Conservation (phyloP, 2,329 filamentous ascomycete species). For the Aspergillus ochraceus region DNA sequence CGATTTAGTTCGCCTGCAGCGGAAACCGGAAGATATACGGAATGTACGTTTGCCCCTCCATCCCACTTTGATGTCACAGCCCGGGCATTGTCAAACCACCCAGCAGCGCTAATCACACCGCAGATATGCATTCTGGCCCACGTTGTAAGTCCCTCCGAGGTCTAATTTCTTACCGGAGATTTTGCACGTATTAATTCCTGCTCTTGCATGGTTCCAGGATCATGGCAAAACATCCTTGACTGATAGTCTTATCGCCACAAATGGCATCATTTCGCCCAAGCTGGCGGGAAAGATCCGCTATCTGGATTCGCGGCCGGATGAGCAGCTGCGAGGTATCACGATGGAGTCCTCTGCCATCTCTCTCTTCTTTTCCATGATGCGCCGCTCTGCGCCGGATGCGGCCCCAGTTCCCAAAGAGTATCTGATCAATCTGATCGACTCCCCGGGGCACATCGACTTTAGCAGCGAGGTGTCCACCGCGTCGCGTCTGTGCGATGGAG, state of each 20-base stretch:
- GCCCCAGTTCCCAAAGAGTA: constrained; percentile 79
- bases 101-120: constrained; percentile 32
- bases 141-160: constrained; percentile 59
- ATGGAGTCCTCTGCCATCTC: constrained; percentile 99
- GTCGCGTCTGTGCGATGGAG: constrained; percentile 89
- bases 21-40: constrained; percentile 81
- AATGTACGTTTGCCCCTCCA: constrained; percentile 66
- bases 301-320: constrained; percentile 91
- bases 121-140: constrained; percentile 95
- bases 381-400: constrained; percentile 68
- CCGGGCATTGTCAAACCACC: constrained; percentile 7
- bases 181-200: constrained; percentile 8
- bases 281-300: constrained; percentile 97
- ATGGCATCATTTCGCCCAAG: constrained; percentile 98
- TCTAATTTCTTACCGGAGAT: background rate
- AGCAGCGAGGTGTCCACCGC: constrained; percentile 97
- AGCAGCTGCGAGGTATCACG: constrained; percentile 95
- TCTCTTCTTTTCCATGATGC: constrained; percentile 87
- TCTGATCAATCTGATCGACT: constrained; percentile 96
- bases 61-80: constrained; percentile 27
- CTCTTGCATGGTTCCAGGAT: constrained; percentile 55
- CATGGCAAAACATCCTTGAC: constrained; percentile 98
- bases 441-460: constrained; percentile 97
- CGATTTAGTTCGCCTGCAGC: constrained; percentile 86
- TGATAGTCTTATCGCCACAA: constrained; percentile 93